Evolutionary conservation across 768 basidiomycete species (phyloP), one percentile per base, ranked within the genome.

Genomic region (Xerocomus potaroensis): DNA sequence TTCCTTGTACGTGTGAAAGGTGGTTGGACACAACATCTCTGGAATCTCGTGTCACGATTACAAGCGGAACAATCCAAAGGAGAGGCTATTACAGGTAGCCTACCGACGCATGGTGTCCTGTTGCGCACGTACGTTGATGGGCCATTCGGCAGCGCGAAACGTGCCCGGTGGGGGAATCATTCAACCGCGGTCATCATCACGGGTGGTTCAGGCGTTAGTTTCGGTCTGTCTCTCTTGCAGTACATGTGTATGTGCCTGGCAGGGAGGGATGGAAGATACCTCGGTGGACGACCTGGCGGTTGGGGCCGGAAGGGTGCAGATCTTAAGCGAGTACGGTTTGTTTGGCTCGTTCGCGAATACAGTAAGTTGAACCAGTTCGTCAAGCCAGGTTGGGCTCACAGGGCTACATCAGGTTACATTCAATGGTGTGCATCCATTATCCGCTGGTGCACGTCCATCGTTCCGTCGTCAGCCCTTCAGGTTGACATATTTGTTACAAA

Each of bases 311-410:
- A 65, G 21, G 56, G 60, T 5, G 74, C 68, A 45, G 67, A 66
- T 34, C 79, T 76, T 6, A 66, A 57, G 26, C 72, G 88, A 5
- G 75, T 88, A 1, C 72, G 87, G 15, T 87, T 90, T 52, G 73
- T 89, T 3, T 90, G 87, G 87, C 74, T 88, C 35, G 69, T 87
- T 18, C 73, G 85, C 31, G 88, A 89, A 57, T 88, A 81, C 57
- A 75, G 86, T 87, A 48, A 65, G 83, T 70, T 2, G 3, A 21
- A n/a, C 44, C 35, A 12, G 16, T 43, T 19, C 9, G 36, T 16
- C 31, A n/a, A 47, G 27, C 19, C 18, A 5, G 34, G 18, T 26
- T 19, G 5, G 19, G 15, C 19, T 41, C 24, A 8, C 15, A 39
- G 19, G 31, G 32, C 37, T 29, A 21, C 14, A 16, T 29, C 35